phyloP scores from a whole-genome alignment of 225 moss, liverwort and hornwort genomes.

The Asterella californica region DNA sequence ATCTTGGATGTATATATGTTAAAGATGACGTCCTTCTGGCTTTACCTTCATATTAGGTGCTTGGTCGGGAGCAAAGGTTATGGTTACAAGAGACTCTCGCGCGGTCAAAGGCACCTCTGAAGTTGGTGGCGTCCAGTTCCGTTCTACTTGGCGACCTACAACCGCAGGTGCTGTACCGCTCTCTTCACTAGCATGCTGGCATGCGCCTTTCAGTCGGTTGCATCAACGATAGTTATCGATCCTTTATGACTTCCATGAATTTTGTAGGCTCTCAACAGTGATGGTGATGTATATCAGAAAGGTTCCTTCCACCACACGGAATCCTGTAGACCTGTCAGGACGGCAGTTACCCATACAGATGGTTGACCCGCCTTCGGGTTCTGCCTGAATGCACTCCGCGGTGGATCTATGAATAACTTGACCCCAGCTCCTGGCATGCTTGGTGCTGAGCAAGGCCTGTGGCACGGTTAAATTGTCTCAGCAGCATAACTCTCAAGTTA shows the following conservation, averaged over 20 bases:
- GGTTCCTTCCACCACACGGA: too few species aligned
- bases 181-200: neutral
- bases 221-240: neutral
- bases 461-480: neutral
- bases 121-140: constrained; percentile 49
- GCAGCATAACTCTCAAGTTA: neutral
- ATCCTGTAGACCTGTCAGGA: too few species aligned
- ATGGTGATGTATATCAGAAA: too few species aligned
- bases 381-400: neutral
- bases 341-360: too few species aligned
- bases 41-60: constrained; percentile 31
- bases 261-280: too few species aligned
- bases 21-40: neutral
- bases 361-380: too few species aligned
- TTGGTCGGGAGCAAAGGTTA: constrained; percentile 48
- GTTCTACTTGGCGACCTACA: constrained; percentile 47
- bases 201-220: neutral
- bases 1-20: neutral
- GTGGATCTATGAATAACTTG: neutral
- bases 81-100: constrained; percentile 46
- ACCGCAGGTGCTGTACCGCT: constrained; percentile 29
- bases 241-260: too few species aligned
- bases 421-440: neutral
- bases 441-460: neutral
- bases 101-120: constrained; percentile 37